These are phyloP conservation scores for Calonectria leucothoes DNA, from an alignment of 2,329 filamentous ascomycete species.

Conservation along the genomic window DNA sequence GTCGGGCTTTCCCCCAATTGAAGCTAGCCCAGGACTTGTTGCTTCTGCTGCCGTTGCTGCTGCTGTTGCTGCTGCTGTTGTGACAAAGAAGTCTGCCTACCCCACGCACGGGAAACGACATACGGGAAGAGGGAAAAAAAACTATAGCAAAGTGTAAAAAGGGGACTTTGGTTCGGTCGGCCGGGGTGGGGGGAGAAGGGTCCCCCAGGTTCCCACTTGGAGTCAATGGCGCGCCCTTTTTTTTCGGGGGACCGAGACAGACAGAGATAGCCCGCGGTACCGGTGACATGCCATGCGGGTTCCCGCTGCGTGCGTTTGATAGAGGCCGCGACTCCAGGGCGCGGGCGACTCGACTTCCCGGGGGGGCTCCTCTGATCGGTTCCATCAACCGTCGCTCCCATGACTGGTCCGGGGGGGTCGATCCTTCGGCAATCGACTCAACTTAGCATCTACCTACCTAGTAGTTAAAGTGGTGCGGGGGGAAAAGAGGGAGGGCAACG, in stretches of 20 bases:
- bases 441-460: not conserved
- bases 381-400: not conserved
- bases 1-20: not conserved
- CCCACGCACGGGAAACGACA: not conserved
- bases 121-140: not conserved
- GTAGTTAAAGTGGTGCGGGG: not conserved
- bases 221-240: constrained; percentile 3
- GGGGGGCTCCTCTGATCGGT: not conserved
- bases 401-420: not conserved
- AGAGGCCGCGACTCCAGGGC: not conserved
- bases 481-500: too few species aligned
- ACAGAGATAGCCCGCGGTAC: not conserved
- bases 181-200: not conserved
- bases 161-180: constrained; percentile 17
- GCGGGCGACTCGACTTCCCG: not conserved
- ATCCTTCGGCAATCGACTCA: constrained; percentile 11
- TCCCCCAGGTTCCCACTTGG: not conserved
- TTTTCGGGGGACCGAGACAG: not conserved
- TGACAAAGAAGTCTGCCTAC: not conserved
- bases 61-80: too few species aligned
- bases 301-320: constrained; percentile 9
- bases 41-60: too few species aligned
- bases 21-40: constrained; percentile 14
- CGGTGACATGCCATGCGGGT: constrained; percentile 1
- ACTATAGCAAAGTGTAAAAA: constrained; percentile 21